phyloP scores from a whole-genome alignment of 2,329 filamentous ascomycete genomes.

The Aspergillus sp. region DNA sequence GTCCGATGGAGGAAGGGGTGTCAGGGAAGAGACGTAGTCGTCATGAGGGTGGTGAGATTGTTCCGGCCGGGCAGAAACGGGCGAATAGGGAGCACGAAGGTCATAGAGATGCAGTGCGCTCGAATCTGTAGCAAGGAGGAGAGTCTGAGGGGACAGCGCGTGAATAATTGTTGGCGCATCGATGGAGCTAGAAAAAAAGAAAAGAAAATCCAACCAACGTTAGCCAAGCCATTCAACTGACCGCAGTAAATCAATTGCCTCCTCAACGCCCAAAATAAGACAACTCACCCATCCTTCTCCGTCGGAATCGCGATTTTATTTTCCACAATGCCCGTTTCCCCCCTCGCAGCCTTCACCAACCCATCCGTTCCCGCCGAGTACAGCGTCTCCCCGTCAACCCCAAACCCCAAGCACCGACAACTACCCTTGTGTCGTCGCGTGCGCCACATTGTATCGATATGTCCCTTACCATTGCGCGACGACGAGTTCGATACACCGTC shows the following conservation, averaged over 20 bases:
- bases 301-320: conserved; percentile 73
- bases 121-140: conserved; percentile 85
- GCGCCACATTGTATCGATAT: conserved; percentile 76
- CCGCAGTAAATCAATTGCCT: too few relatives aligned
- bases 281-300: conserved; percentile 33
- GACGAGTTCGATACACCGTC: conserved; percentile 35
- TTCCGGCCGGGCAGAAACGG: conserved; percentile 56
- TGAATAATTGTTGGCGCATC: conserved; percentile 77
- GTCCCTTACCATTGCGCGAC: conserved; percentile 57
- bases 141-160: conserved; percentile 73
- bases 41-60: conserved; percentile 81
- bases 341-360: conserved; percentile 53
- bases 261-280: conserved; percentile 1
- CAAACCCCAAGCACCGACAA: conserved; percentile 74
- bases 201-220: neutral
- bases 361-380: conserved; percentile 56
- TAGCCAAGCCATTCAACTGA: conserved; percentile 1
- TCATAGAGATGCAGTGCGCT: conserved; percentile 84
- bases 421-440: conserved; percentile 90
- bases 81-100: conserved; percentile 53
- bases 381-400: conserved; percentile 63
- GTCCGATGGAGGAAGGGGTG: conserved; percentile 68
- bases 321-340: conserved; percentile 57
- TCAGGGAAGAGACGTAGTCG: conserved; percentile 85
- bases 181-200: conserved; percentile 32